Evolutionary conservation across 2,329 filamentous ascomycete species (phyloP), one percentile per base, ranked within the genome.

Genomic region (Nigrospora sphaerica): DNA sequence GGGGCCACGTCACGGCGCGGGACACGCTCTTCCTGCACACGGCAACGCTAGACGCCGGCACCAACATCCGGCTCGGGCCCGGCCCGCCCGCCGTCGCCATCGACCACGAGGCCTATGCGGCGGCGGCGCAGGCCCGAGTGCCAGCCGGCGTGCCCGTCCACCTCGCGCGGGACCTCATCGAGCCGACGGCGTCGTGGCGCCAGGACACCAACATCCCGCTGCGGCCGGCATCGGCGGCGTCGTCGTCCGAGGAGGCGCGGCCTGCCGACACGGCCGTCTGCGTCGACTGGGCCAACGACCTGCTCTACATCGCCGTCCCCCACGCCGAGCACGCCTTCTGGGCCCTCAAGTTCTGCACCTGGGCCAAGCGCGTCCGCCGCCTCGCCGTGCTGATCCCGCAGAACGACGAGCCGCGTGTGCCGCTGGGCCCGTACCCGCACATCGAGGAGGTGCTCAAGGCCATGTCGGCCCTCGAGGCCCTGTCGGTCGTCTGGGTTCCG

Each of bases 281-380:
- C 39, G 42, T 52, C 38, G 48, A 52, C 46, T 56, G 45, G 47
- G 35, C 42, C 9, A 19, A 35, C n/a, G 52, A 56, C 45, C 42
- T 55, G 46, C 39, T 56, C n/a, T 53, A 53, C 44, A 44, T 56
- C 32, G 52, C 47, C 19, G 50, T 51, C 10, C 42, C 49, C 16
- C 34, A 54, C 35, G 44, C 49, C 23, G 52, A 55, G 48, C 53
- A 55, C 38, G 49, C 53, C 32, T 53, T 53, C 46, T 53, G 51
- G 53, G 46, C 48, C 14, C 39, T 55, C 17, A 49, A 51, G 35
- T 39, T 38, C 32, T 46, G 46, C 28, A 37, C 38, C 31, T 53
- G 54, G 50, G 39, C 58, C 48, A 32, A 56, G 39, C 39, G 48
- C 40, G 39, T 63, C 51, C 10, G 55, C 53, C 36, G 58, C 52